A percentile compares a stretch with the other conserved stretches of the same genome.
phyloP scores from a whole-genome alignment of 495 filamentous ascomycete species.

The Penicillium angulare region DNA sequence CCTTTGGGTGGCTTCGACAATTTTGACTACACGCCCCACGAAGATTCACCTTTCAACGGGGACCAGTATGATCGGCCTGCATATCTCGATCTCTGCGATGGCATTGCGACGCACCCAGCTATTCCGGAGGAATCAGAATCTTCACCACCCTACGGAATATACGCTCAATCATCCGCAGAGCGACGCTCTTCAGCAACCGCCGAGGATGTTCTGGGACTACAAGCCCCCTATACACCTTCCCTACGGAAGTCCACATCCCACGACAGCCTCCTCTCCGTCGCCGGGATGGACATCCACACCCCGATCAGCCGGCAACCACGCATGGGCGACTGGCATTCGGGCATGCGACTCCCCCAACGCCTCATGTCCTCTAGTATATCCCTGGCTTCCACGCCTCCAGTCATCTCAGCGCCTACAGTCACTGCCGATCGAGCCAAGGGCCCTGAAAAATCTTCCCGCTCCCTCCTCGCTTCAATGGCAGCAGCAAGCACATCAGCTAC shows the following conservation, averaged over 20 bases:
- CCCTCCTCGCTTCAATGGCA: conserved; percentile 41
- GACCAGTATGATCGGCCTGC: conserved; percentile 20
- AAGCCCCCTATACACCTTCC: conserved; percentile 16
- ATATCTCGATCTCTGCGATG: conserved; percentile 12
- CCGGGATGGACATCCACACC: conserved; percentile 52
- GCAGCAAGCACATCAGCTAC: conserved; percentile 20
- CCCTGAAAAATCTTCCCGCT: conserved; percentile 30
- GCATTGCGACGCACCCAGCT: conserved; percentile 23
- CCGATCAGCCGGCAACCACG: conserved; percentile 34
- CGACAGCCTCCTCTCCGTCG: conserved; percentile 52
- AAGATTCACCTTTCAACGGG: conserved; percentile 20
- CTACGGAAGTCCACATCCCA: conserved; percentile 46
- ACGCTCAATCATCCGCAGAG: conserved; percentile 3
- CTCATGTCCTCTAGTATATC: conserved; percentile 36
- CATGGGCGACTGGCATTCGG: conserved; percentile 32
- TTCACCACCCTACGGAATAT: conserved; percentile 9
- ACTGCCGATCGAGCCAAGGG: conserved; percentile 34
- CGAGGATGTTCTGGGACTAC: conserved; percentile 15
- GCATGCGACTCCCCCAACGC: conserved; percentile 33
- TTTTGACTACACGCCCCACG: conserved; percentile 9
- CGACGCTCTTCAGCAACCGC: not conserved
- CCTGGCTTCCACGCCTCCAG: conserved; percentile 37
- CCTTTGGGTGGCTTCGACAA: conserved; percentile 35
- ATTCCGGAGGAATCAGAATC: conserved; percentile 47
- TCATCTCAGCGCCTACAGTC: conserved; percentile 45